Conservation (phyloP, 306 rosid genomes). For the Rubus parviflorus region DNA sequence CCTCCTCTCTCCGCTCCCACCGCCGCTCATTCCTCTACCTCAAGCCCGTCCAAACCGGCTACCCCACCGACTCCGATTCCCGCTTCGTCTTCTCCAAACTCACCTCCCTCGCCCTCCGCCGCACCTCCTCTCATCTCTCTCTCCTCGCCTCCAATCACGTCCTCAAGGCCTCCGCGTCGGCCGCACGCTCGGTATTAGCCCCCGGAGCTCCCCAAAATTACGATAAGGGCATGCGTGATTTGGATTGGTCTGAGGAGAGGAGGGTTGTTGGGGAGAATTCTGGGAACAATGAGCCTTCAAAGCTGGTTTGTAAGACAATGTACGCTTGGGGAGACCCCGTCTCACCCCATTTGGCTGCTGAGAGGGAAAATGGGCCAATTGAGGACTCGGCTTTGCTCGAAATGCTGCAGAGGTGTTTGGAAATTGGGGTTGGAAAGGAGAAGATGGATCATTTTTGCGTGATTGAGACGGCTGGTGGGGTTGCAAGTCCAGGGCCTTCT, state of each 20-base stretch:
- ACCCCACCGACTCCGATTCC: slow-evolving; percentile 86
- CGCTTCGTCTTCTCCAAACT: slow-evolving; percentile 60
- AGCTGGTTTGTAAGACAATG: slow-evolving; percentile 77
- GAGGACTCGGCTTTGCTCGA: slow-evolving; percentile 53
- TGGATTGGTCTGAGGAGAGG: slow-evolving; percentile 31
- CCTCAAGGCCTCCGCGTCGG: slow-evolving; percentile 49
- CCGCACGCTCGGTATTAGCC: slow-evolving; percentile 14
- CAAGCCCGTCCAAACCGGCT: slow-evolving; percentile 92
- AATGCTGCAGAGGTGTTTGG: slow-evolving; percentile 49
- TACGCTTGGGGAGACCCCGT: slow-evolving; percentile 86
- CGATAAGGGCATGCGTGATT: slow-evolving; percentile 17
- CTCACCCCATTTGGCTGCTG: slow-evolving; percentile 85
- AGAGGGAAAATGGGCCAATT: slow-evolving; percentile 60
- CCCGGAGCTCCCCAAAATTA: background rate
- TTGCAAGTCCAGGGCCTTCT: slow-evolving; percentile 94
- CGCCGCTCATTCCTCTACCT: slow-evolving; percentile 60
- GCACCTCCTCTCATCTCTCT: slow-evolving; percentile 19
- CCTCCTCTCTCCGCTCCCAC: slow-evolving; percentile 48
- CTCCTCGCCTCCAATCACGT: slow-evolving; percentile 56
- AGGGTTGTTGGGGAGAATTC: slow-evolving; percentile 27
- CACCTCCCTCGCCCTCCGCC: slow-evolving; percentile 43
- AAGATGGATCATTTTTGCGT: slow-evolving; percentile 55
- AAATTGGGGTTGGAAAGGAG: slow-evolving; percentile 33
- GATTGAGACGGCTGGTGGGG: slow-evolving; percentile 90
- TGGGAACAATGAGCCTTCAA: slow-evolving; percentile 22